Conservation (phyloP, 1,284 basidiomycete genomes). For the Leccinum solheimii region DNA sequence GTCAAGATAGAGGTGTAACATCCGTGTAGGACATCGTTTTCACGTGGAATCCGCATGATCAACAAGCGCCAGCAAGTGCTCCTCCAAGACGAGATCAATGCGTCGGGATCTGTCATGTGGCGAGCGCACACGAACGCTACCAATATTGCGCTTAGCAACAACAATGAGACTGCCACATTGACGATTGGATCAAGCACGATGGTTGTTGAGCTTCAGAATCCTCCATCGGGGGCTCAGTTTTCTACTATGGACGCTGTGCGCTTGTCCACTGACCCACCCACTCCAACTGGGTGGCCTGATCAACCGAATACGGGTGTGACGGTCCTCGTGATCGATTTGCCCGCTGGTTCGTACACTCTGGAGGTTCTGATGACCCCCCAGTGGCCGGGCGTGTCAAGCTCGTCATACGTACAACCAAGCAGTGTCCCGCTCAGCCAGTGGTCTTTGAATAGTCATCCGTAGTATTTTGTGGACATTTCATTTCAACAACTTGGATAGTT, state of each 20-base stretch:
- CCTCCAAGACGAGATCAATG: constrained; percentile 81
- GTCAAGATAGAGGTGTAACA: constrained; percentile 16
- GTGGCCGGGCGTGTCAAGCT: constrained; percentile 62
- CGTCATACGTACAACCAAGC: constrained; percentile 54
- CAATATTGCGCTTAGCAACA: constrained; percentile 44
- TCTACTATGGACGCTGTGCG: constrained; percentile 50
- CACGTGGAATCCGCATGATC: constrained; percentile 85
- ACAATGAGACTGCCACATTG: constrained; percentile 59
- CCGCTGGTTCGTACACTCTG: constrained; percentile 69
- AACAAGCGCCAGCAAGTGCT: constrained; percentile 92
- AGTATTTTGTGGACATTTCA: constrained; percentile 10
- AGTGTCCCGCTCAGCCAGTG: constrained; percentile 60
- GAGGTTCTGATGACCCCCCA: constrained; percentile 88
- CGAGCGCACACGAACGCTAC: constrained; percentile 94
- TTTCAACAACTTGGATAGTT: background rate
- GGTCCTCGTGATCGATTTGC: constrained; percentile 76
- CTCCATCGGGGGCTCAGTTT: constrained; percentile 62
- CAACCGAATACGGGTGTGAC: constrained; percentile 79
- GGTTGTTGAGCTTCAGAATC: constrained; percentile 52
- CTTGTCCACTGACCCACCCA: constrained; percentile 60
- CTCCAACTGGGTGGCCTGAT: constrained; percentile 57
- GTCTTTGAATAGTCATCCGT: constrained; percentile 64
- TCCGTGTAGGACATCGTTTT: constrained; percentile 54
- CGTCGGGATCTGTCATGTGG: constrained; percentile 73
- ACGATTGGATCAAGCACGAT: constrained; percentile 47